phyloP scores from a whole-genome alignment of 257 asterid species.

The Ligustrum vulgare region DNA sequence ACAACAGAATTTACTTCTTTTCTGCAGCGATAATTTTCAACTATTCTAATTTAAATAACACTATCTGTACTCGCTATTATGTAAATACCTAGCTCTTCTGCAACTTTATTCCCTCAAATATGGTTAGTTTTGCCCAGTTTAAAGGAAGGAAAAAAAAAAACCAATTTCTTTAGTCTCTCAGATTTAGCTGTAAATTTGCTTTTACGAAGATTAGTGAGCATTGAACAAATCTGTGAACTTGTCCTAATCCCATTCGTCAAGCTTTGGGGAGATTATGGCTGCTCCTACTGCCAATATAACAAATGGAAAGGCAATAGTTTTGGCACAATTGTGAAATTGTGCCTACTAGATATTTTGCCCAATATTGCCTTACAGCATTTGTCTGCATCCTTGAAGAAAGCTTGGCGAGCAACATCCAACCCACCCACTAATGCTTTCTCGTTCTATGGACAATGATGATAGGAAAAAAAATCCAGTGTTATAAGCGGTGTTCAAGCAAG shows the following conservation, averaged over 20 bases:
- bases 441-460: conserved; percentile 44
- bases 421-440: conserved; percentile 54
- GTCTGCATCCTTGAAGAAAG: conserved; percentile 57
- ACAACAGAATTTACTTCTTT: neutral
- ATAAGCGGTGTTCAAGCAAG: too few relatives aligned
- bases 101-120: conserved; percentile 27
- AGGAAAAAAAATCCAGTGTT: neutral
- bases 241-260: conserved; percentile 53
- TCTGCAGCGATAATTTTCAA: neutral
- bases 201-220: conserved; percentile 21
- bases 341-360: conserved; percentile 54
- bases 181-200: neutral
- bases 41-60: conserved; percentile 22
- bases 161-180: conserved; percentile 13
- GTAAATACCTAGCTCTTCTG: conserved; percentile 30
- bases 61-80: conserved; percentile 28
- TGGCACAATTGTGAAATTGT: conserved; percentile 54
- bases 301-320: conserved; percentile 37
- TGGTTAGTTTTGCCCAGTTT: conserved; percentile 9
- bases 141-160: conserved; percentile 1
- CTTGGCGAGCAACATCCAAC: conserved; percentile 42
- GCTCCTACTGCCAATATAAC: conserved; percentile 52
- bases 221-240: conserved; percentile 32
- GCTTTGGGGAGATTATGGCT: conserved; percentile 40
- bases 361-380: conserved; percentile 50